Base-by-base conservation (phyloP, 805 yeast genomes). In the Diddensiella caesifluorescens region DNA sequence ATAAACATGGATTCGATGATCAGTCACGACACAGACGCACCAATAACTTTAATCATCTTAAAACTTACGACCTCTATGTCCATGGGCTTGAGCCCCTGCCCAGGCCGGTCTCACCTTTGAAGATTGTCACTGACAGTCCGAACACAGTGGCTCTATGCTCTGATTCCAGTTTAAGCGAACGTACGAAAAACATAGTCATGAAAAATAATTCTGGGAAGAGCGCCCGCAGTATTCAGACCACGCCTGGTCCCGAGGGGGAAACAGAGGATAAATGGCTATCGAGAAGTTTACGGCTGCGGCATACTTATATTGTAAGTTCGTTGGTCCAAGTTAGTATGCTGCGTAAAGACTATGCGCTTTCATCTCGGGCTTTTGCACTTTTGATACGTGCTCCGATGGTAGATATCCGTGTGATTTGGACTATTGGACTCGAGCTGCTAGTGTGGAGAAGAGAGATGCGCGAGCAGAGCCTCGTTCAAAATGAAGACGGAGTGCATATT, bases 391-490 rank as follows among this genome's bases (percentile, higher is more conserved):
- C 37, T 6, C 46, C 44, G 13, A 16, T 19, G 9, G 45, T 43
- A 3, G 52, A 48, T 28, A 22, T 48, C 13, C 29, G 56, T 20
- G 38, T 35, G 7, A 15, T 50, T 4, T 52, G 54, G 54, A 40
- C 53, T 5, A 45, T 50, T 22, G 52, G 50, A 12, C 41, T 51
- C 16, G 56, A 49, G 19, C 42, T 52, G 20, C 48, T 51, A 15
- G 42, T 42, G 15, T 47, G 52, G 53, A 25, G 48, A 20, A 31
- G 48, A n/a, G 48, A 50, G 20, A 22, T 26, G 27, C 25, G 40
- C 4, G 38, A 39, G 19, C 39, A 13, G 30, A 40, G n/a, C 15
- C 12, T n/a, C 13, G 23, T 20, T 2, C 15, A 13, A 3, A 20
- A 16, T 6, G 19, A 19, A 22, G 28, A 20, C 21, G 27, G 23